phyloP scores from a whole-genome alignment of 2,329 filamentous ascomycete genomes.

The Cordyceps cateniannulata region DNA sequence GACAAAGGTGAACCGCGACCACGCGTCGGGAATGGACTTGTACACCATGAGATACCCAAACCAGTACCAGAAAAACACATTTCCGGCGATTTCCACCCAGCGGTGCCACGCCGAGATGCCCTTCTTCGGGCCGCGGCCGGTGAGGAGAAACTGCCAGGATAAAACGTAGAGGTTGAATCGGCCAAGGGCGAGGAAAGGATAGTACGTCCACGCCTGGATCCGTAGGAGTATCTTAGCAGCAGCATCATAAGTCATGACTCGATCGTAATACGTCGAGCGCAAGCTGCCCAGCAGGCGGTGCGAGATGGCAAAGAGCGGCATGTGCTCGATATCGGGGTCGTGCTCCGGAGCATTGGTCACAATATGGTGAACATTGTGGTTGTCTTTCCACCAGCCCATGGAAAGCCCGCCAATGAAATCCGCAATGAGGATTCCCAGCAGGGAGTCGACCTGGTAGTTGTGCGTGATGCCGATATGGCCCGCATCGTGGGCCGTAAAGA shows the following conservation, averaged over 20 bases:
- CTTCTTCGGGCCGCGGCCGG: conserved; percentile 62
- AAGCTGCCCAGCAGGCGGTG: conserved; percentile 71
- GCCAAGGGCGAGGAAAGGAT: conserved; percentile 71
- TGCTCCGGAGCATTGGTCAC: conserved; percentile 94
- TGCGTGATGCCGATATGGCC: conserved; percentile 98
- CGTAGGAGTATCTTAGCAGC: conserved; percentile 63
- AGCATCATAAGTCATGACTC: conserved; percentile 69
- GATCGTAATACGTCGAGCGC: conserved; percentile 76
- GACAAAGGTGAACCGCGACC: conserved; percentile 66
- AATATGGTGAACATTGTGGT: conserved; percentile 94
- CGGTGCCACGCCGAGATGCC: conserved; percentile 79
- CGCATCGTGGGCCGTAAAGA: conserved; percentile 90
- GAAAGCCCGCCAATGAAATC: conserved; percentile 86
- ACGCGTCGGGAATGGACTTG: conserved; percentile 60
- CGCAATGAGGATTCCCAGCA: conserved; percentile 84
- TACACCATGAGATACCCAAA: conserved; percentile 81
- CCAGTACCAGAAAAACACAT: conserved; percentile 79
- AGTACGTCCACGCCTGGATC: conserved; percentile 79
- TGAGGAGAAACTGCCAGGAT: conserved; percentile 71
- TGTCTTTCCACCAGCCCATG: conserved; percentile 94
- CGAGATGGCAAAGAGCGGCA: conserved; percentile 83
- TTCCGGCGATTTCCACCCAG: conserved; percentile 70
- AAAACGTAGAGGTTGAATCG: conserved; percentile 83
- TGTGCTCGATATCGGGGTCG: conserved; percentile 88
- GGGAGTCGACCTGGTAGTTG: conserved; percentile 72